Conservation (phyloP, 345 rosid genomes). For the Arabidopsis suecica region DNA sequence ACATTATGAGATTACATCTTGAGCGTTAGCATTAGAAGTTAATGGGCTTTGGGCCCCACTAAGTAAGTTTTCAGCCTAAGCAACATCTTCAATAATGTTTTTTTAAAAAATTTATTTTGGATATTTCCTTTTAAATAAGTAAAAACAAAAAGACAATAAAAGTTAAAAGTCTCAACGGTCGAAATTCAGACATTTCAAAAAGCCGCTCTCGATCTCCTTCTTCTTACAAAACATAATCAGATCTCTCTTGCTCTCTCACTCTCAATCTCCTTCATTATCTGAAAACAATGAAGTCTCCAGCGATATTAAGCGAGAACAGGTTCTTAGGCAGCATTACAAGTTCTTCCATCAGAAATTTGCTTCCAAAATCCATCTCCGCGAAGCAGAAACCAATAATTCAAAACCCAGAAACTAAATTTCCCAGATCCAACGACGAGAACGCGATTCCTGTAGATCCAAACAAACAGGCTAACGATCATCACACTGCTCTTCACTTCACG, state of each 20-base stretch:
- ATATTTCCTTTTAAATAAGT: neutral
- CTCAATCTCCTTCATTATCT: neutral
- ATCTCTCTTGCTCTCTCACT: conserved; percentile 21
- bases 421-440: conserved; percentile 61
- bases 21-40: neutral
- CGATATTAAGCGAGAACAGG: conserved; percentile 41
- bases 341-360: conserved; percentile 68
- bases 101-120: neutral
- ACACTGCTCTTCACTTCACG: neutral
- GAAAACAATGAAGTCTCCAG: conserved; percentile 39
- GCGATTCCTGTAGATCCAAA: conserved; percentile 67
- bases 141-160: neutral
- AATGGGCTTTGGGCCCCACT: conserved; percentile 14
- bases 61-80: neutral
- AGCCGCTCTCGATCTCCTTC: neutral
- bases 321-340: conserved; percentile 57
- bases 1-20: neutral
- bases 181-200: conserved; percentile 23
- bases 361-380: conserved; percentile 67
- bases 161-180: conserved; percentile 34
- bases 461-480: conserved; percentile 9
- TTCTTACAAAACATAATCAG: conserved; percentile 12
- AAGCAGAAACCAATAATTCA: conserved; percentile 46
- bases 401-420: conserved; percentile 24
- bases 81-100: neutral